Evolutionary conservation across 805 yeast genomes (phyloP).

Genomic region (Dipodascus albidus): DNA sequence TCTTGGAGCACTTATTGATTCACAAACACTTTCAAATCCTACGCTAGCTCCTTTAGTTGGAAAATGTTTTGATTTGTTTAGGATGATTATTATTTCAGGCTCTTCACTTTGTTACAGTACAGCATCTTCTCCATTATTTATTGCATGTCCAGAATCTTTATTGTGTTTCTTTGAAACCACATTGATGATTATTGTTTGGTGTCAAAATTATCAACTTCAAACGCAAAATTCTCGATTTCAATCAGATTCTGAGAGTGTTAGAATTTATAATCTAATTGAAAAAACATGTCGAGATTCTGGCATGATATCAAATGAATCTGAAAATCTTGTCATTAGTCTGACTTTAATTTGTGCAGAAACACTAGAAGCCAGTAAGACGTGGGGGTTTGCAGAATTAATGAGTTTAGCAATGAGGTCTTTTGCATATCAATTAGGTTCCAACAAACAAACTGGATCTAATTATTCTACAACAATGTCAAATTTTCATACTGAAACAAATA

Average conservation of each 20-base stretch:
- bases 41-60: constrained; percentile 13
- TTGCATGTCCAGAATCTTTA: constrained; percentile 14
- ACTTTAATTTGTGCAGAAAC: constrained; percentile 19
- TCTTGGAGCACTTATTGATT: constrained; percentile 5
- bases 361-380: constrained; percentile 17
- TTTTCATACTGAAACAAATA: too few relatives aligned
- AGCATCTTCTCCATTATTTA: constrained; percentile 14
- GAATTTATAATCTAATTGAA: constrained; percentile 15
- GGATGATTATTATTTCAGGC: constrained; percentile 11
- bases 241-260: constrained; percentile 13
- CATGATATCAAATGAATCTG: constrained; percentile 6
- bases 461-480: neutral
- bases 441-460: neutral
- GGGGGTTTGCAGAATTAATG: constrained; percentile 20
- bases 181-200: constrained; percentile 20
- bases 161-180: constrained; percentile 18
- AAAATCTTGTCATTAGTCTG: constrained; percentile 16
- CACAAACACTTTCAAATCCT: constrained; percentile 10
- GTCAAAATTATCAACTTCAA: constrained; percentile 7
- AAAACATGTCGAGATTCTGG: constrained; percentile 13
- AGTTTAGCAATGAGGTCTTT: constrained; percentile 15
- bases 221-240: constrained; percentile 11
- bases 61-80: constrained; percentile 17
- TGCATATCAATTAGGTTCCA: constrained; percentile 11
- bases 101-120: constrained; percentile 6